Evolutionary conservation across 345 rosid species (phyloP).

Genomic region (Bruguiera gymnorhiza): DNA sequence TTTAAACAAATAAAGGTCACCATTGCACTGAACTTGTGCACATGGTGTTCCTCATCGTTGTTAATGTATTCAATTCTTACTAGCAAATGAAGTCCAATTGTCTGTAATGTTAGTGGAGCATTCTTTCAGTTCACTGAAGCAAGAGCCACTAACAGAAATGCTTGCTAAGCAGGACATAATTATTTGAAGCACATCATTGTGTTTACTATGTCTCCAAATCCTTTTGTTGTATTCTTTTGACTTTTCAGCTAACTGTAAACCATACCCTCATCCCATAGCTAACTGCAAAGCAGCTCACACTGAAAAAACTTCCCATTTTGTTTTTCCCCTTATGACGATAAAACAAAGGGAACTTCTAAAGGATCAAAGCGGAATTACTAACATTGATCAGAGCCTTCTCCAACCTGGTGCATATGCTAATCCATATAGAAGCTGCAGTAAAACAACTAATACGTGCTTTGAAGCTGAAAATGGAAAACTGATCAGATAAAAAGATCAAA

Average conservation of each 20-base stretch:
- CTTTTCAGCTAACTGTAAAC: too few species aligned
- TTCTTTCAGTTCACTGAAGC: background rate
- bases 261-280: too few species aligned
- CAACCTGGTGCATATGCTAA: too few species aligned
- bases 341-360: too few species aligned
- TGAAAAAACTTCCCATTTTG: too few species aligned
- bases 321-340: too few species aligned
- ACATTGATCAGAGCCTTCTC: too few species aligned
- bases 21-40: conserved; percentile 42
- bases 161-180: background rate
- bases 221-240: too few species aligned
- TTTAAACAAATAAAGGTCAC: conserved; percentile 39
- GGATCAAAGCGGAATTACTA: too few species aligned
- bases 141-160: background rate
- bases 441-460: background rate
- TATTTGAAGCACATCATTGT: background rate
- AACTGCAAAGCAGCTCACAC: too few species aligned
- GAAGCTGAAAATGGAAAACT: background rate
- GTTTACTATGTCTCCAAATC: too few species aligned
- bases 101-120: background rate
- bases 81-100: conserved; percentile 13
- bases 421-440: too few species aligned
- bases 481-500: background rate
- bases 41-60: conserved; percentile 31
- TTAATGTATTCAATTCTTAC: conserved; percentile 22